A percentile compares a stretch with the other conserved stretches of the same genome.
phyloP scores from a whole-genome alignment of 2,329 filamentous ascomycete genomes.

The Fusarium citri region DNA sequence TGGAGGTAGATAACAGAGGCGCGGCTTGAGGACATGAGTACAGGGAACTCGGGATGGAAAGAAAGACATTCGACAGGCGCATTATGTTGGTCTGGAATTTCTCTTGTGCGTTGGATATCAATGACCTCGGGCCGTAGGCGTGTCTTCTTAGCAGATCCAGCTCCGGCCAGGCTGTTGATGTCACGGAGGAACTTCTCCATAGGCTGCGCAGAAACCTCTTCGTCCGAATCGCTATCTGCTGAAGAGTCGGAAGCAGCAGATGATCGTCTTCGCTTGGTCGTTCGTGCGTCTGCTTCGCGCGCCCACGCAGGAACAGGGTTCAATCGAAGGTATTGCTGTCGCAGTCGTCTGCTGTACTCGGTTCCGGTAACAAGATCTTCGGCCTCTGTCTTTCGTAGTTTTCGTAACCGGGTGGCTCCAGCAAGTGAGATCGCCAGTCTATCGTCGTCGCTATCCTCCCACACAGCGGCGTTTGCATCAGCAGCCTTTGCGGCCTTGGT shows the following conservation, averaged over 20 bases:
- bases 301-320: conserved; percentile 73
- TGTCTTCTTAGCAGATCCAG: conserved; percentile 67
- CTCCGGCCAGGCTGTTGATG: conserved; percentile 72
- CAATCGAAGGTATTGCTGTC: conserved; percentile 77
- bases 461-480: conserved; percentile 68
- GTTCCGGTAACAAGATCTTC: conserved; percentile 89
- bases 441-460: conserved; percentile 98
- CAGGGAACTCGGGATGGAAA: conserved; percentile 89
- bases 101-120: conserved; percentile 89
- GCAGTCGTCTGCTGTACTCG: conserved; percentile 84
- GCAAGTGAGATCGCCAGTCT: conserved; percentile 85
- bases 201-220: conserved; percentile 76
- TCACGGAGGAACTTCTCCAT: conserved; percentile 84
- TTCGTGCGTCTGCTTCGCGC: conserved; percentile 61
- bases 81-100: conserved; percentile 82
- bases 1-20: conserved; percentile 89
- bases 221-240: conserved; percentile 68
- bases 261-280: conserved; percentile 63
- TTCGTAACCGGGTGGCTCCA: conserved; percentile 78
- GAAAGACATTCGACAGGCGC: conserved; percentile 84
- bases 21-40: conserved; percentile 89
- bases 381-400: conserved; percentile 81
- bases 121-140: conserved; percentile 88
- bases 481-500: conserved; percentile 44
- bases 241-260: conserved; percentile 63